Conservation (phyloP, 495 filamentous ascomycete genomes). For the Penicillium arizonense region DNA sequence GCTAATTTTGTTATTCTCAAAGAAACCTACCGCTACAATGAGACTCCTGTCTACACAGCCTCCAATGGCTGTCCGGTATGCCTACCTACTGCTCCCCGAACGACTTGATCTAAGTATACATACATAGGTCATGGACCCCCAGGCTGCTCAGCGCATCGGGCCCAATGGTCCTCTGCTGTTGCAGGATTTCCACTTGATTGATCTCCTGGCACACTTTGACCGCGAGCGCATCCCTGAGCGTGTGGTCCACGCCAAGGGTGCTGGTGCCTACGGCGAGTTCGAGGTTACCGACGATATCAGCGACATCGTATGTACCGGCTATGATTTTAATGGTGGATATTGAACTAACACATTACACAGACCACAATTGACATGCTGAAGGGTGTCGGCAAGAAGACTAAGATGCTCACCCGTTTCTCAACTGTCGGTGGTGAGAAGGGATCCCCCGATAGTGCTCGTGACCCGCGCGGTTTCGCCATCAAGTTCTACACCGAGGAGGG, state of each 20-base stretch:
- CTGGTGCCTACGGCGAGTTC: slow-evolving; percentile 76
- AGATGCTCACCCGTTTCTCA: slow-evolving; percentile 63
- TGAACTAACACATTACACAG: slow-evolving; percentile 15
- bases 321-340: neutral
- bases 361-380: slow-evolving; percentile 55
- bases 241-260: slow-evolving; percentile 80
- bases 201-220: slow-evolving; percentile 69
- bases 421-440: slow-evolving; percentile 70
- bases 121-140: slow-evolving; percentile 51
- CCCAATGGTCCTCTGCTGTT: slow-evolving; percentile 62
- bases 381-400: slow-evolving; percentile 65
- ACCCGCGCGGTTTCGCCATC: slow-evolving; percentile 68
- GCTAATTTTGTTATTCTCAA: neutral
- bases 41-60: slow-evolving; percentile 57
- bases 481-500: slow-evolving; percentile 84
- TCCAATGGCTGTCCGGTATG: slow-evolving; percentile 53
- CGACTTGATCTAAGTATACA: slow-evolving; percentile 6
- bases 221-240: slow-evolving; percentile 67
- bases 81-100: neutral
- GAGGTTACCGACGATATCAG: slow-evolving; percentile 66
- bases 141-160: slow-evolving; percentile 58
- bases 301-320: slow-evolving; percentile 35
- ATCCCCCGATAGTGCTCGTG: slow-evolving; percentile 65
- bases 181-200: slow-evolving; percentile 63
- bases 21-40: slow-evolving; percentile 54